Conservation (phyloP, 345 rosid species). For the Citrus inodora region DNA sequence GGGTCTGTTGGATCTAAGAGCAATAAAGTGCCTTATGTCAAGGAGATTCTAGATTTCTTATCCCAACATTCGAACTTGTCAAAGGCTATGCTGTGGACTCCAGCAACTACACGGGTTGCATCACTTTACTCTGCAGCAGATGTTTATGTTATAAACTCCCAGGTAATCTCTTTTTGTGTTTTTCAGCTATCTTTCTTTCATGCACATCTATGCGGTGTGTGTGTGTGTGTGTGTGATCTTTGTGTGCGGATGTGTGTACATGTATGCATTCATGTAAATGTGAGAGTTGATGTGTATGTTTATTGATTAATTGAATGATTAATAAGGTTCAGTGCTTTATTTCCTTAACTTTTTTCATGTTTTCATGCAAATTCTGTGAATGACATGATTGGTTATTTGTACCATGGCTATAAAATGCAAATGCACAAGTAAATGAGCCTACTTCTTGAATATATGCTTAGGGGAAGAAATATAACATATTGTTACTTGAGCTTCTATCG, state of each 20-base stretch:
- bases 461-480: background rate
- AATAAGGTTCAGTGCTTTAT: background rate
- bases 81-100: conserved; percentile 71
- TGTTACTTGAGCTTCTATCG: background rate
- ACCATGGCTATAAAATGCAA: background rate
- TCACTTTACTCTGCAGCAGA: conserved; percentile 95
- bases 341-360: background rate
- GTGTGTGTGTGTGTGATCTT: no score
- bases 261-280: background rate
- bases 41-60: conserved; percentile 61
- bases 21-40: conserved; percentile 78
- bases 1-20: conserved; percentile 99
- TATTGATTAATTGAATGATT: background rate
- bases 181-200: background rate
- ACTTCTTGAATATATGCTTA: background rate
- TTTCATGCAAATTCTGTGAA: background rate
- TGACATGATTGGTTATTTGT: background rate
- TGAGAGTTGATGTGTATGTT: background rate
- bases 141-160: conserved; percentile 86
- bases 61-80: conserved; percentile 65
- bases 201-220: background rate
- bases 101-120: conserved; percentile 81
- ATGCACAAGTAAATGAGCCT: background rate
- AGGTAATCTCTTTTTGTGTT: conserved; percentile 43
- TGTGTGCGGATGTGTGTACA: background rate